Evolutionary conservation across 2,329 filamentous ascomycete genomes (phyloP).

Genomic region (Arachnopeziza araneosa): DNA sequence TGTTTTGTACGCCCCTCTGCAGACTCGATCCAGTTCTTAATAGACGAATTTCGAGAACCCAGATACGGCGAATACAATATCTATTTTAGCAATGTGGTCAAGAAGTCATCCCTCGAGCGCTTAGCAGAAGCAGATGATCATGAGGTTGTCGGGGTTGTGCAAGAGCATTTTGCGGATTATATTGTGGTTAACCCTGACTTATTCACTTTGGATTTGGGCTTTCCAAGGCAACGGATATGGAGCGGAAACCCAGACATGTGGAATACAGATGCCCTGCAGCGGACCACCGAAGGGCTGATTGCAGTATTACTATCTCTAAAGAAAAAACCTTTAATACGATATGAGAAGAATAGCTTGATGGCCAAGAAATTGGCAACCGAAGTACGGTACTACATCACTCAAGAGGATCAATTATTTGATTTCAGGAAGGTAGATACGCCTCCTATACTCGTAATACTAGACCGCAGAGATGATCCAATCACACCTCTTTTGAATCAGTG

Average conservation of each 20-base stretch:
- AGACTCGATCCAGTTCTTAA: conserved; percentile 86
- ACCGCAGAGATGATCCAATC: conserved; percentile 89
- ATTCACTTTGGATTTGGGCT: conserved; percentile 70
- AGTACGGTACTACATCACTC: conserved; percentile 85
- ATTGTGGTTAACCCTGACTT: conserved; percentile 92
- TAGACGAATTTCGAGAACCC: conserved; percentile 92
- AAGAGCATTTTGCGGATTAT: conserved; percentile 96
- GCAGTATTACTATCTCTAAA: conserved; percentile 84
- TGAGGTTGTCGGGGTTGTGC: conserved; percentile 88
- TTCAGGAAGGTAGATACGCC: conserved; percentile 93
- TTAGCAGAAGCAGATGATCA: conserved; percentile 96
- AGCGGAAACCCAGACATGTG: conserved; percentile 75
- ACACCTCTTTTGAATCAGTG: conserved; percentile 93
- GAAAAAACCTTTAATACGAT: conserved; percentile 93
- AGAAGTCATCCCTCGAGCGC: conserved; percentile 91
- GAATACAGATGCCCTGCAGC: conserved; percentile 82
- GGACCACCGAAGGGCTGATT: conserved; percentile 81
- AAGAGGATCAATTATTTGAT: conserved; percentile 95
- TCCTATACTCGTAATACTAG: conserved; percentile 83
- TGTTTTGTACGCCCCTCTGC: conserved; percentile 90
- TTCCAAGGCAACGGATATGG: conserved; percentile 75
- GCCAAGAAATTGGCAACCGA: conserved; percentile 92
- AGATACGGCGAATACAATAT: conserved; percentile 97
- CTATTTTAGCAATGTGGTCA: conserved; percentile 96
- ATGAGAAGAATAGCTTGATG: conserved; percentile 82